Evolutionary conservation across 2,329 filamentous ascomycete species (phyloP).

Genomic region (Stromatinia cepivora): DNA sequence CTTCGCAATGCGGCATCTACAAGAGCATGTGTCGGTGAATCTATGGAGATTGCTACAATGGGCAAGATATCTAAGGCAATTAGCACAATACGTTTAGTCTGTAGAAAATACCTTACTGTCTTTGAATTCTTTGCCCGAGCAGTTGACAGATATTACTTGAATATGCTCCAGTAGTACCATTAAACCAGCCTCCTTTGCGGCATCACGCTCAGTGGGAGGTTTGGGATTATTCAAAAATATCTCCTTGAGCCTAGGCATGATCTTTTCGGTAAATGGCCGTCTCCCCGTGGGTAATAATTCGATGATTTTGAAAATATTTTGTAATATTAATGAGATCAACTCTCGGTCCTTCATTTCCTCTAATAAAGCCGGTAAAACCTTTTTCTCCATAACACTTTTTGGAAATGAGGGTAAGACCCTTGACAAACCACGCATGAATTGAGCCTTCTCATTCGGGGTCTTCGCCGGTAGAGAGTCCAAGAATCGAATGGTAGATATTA

Average conservation of each 20-base stretch:
- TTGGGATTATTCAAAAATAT: slow-evolving; percentile 68
- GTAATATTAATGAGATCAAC: slow-evolving; percentile 78
- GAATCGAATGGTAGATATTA: slow-evolving; percentile 95
- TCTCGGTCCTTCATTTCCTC: slow-evolving; percentile 95
- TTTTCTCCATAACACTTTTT: slow-evolving; percentile 90
- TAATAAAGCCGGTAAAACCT: slow-evolving; percentile 81
- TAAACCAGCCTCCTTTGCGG: slow-evolving; percentile 80
- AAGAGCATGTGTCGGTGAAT: slow-evolving; percentile 84
- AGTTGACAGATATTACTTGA: slow-evolving; percentile 72
- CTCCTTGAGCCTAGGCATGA: slow-evolving; percentile 81
- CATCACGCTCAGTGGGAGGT: slow-evolving; percentile 68
- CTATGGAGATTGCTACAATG: slow-evolving; percentile 78
- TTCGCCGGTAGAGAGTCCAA: slow-evolving; percentile 89
- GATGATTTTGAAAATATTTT: slow-evolving; percentile 90
- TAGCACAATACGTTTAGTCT: slow-evolving; percentile 27
- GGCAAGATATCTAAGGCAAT: slow-evolving; percentile 73
- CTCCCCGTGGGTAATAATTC: slow-evolving; percentile 74
- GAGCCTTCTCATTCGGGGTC: slow-evolving; percentile 83
- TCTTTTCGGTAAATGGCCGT: slow-evolving; percentile 78
- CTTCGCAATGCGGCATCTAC: slow-evolving; percentile 83
- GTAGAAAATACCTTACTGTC: slow-evolving; percentile 60
- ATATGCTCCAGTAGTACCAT: slow-evolving; percentile 91
- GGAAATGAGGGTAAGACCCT: slow-evolving; percentile 91
- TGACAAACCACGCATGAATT: slow-evolving; percentile 85
- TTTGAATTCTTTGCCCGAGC: slow-evolving; percentile 89